A percentile compares a stretch with the other conserved stretches of the same genome.
Evolutionary conservation across 1,284 basidiomycete genomes (phyloP).

Genomic region (Pascua guehoae): DNA sequence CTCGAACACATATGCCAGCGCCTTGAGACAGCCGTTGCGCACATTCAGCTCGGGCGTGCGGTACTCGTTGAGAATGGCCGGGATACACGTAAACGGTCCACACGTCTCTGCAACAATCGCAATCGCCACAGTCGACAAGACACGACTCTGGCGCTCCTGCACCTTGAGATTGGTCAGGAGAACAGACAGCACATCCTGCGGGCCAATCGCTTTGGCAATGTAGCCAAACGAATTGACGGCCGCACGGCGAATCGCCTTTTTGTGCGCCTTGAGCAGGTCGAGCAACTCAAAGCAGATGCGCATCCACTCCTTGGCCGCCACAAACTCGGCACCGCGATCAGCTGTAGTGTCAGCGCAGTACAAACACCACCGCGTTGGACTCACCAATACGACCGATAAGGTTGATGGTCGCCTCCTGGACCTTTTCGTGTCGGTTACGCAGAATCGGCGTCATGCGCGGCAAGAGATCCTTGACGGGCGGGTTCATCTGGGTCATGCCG

Average conservation of each 20-base stretch:
- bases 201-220: slow-evolving; percentile 98
- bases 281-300: slow-evolving; percentile 98
- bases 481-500: slow-evolving; percentile 99
- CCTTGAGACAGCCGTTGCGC: slow-evolving; percentile 98
- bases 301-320: slow-evolving; percentile 99
- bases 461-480: slow-evolving; percentile 94
- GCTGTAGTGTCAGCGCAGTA: slow-evolving; percentile 54
- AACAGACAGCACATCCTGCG: slow-evolving; percentile 95
- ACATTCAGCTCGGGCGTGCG: slow-evolving; percentile 97
- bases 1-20: slow-evolving; percentile 97
- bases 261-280: slow-evolving; percentile 96
- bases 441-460: slow-evolving; percentile 99
- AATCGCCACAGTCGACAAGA: slow-evolving; percentile 97
- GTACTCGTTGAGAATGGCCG: slow-evolving; percentile 98
- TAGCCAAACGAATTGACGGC: slow-evolving; percentile 99
- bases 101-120: slow-evolving; percentile 95
- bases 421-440: slow-evolving; percentile 97
- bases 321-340: slow-evolving; percentile 95
- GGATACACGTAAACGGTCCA: slow-evolving; percentile 98
- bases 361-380: slow-evolving; percentile 27
- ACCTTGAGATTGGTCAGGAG: slow-evolving; percentile 94
- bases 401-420: slow-evolving; percentile 99
- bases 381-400: slow-evolving; percentile 93
- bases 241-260: slow-evolving; percentile 96
- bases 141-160: slow-evolving; percentile 97